Conservation (phyloP, 1,139 yeast genomes). For the Blastobotrys indianensis region DNA sequence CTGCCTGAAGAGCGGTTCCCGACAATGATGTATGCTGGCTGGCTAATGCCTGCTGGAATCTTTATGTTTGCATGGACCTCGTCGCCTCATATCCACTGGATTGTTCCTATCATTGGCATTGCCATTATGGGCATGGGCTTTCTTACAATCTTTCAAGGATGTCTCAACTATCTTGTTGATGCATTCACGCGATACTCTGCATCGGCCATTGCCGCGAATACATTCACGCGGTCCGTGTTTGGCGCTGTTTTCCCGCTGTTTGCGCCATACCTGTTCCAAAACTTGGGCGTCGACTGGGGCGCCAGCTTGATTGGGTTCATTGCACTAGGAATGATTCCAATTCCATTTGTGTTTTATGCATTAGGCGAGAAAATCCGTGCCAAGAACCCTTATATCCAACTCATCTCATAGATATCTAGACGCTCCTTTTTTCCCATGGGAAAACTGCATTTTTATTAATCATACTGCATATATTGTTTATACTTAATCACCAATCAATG, state of each 20-base stretch:
- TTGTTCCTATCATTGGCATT: conserved; percentile 64
- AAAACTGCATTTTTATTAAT: neutral
- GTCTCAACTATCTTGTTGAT: conserved; percentile 57
- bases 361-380: conserved; percentile 55
- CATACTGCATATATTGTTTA: neutral
- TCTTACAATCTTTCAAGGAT: conserved; percentile 52
- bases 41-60: conserved; percentile 58
- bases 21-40: conserved; percentile 41
- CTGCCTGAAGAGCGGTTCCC: conserved; percentile 59
- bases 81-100: conserved; percentile 58
- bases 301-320: conserved; percentile 51
- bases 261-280: conserved; percentile 50
- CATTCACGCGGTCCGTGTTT: conserved; percentile 59
- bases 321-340: conserved; percentile 53
- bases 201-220: conserved; percentile 75
- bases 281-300: conserved; percentile 61
- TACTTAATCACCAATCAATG: neutral
- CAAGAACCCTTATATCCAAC: conserved; percentile 42
- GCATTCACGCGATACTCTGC: conserved; percentile 63
- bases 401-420: conserved; percentile 13
- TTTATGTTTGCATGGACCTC: conserved; percentile 75
- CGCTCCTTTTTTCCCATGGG: neutral
- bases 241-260: conserved; percentile 78
- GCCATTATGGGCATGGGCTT: conserved; percentile 58
- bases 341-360: conserved; percentile 55